phyloP scores from a whole-genome alignment of 768 basidiomycete species.

The Suillus luteus region DNA sequence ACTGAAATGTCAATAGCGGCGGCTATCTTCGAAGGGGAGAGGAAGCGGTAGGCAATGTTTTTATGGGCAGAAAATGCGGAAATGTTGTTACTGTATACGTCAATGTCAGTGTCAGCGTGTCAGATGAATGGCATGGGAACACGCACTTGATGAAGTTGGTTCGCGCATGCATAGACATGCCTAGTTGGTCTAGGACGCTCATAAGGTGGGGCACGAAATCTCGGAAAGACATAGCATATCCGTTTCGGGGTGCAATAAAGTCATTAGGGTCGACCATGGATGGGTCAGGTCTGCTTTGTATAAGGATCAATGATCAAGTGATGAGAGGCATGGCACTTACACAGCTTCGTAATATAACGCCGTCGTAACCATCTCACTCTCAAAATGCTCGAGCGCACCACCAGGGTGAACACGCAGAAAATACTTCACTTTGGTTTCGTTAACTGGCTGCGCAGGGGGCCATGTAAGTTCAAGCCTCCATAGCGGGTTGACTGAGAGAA shows the following conservation, averaged over 20 bases:
- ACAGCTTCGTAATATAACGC: slow-evolving; percentile 85
- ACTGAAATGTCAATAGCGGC: slow-evolving; percentile 87
- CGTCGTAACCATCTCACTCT: slow-evolving; percentile 77
- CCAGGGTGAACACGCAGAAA: slow-evolving; percentile 83
- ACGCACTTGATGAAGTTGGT: slow-evolving; percentile 80
- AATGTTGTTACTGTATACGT: slow-evolving; percentile 64
- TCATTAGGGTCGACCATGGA: slow-evolving; percentile 75
- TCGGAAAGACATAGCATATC: slow-evolving; percentile 80
- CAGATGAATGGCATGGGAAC: slow-evolving; percentile 4
- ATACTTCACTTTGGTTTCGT: slow-evolving; percentile 76
- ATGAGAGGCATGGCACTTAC: slow-evolving; percentile 43
- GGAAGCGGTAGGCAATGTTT: slow-evolving; percentile 90
- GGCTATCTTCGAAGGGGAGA: slow-evolving; percentile 75
- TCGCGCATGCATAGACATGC: slow-evolving; percentile 80
- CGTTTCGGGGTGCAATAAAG: slow-evolving; percentile 79
- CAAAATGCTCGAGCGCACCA: slow-evolving; percentile 85
- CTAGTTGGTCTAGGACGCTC: slow-evolving; percentile 82
- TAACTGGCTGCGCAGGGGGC: slow-evolving; percentile 72
- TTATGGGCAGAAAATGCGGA: slow-evolving; percentile 73
- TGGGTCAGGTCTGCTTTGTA: slow-evolving; percentile 68
- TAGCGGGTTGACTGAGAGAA: slow-evolving; percentile 65
- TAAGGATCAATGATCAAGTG: slow-evolving; percentile 9
- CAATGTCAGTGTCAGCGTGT: slow-evolving; percentile 7
- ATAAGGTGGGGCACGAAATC: slow-evolving; percentile 82
- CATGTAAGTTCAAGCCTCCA: slow-evolving; percentile 80